Conservation (phyloP, 2,329 filamentous ascomycete species). For the Cercospora janseana region DNA sequence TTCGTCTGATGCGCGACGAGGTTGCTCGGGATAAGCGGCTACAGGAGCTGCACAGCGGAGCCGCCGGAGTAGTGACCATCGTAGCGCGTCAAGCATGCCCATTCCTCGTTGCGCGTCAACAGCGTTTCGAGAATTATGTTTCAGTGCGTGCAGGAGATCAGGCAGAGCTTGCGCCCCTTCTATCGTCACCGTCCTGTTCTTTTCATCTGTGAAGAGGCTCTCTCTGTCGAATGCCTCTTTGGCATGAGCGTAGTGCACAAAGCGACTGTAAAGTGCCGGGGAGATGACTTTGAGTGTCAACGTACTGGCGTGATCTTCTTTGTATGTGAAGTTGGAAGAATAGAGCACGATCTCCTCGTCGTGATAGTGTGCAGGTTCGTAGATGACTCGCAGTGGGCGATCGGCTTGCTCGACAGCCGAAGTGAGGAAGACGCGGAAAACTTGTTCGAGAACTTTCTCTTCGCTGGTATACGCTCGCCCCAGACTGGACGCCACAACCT, state of each 20-base stretch:
- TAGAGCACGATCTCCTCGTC: conserved; percentile 34
- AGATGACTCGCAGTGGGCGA: conserved; percentile 51
- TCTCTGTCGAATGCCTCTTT: conserved; percentile 63
- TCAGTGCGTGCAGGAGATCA: conserved; percentile 41
- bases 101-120: background rate
- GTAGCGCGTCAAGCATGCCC: conserved; percentile 28
- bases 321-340: conserved; percentile 38
- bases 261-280: conserved; percentile 65
- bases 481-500: conserved; percentile 58
- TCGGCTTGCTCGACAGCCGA: conserved; percentile 51
- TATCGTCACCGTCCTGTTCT: conserved; percentile 59
- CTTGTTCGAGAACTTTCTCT: conserved; percentile 47
- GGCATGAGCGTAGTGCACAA: conserved; percentile 62
- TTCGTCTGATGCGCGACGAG: conserved; percentile 10
- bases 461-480: conserved; percentile 52
- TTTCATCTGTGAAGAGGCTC: conserved; percentile 49
- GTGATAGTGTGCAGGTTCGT: conserved; percentile 49
- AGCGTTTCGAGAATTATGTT: conserved; percentile 9
- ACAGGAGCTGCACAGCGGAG: conserved; percentile 44
- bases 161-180: conserved; percentile 56
- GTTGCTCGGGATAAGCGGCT: conserved; percentile 38
- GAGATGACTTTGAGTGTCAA: conserved; percentile 61
- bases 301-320: conserved; percentile 41
- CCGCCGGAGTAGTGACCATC: conserved; percentile 41
- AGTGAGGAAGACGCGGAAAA: conserved; percentile 43